These are phyloP conservation scores for Zhuliangozyma parablackwelliae DNA, from an alignment of 1,139 yeast species.

Conservation along the genomic window DNA sequence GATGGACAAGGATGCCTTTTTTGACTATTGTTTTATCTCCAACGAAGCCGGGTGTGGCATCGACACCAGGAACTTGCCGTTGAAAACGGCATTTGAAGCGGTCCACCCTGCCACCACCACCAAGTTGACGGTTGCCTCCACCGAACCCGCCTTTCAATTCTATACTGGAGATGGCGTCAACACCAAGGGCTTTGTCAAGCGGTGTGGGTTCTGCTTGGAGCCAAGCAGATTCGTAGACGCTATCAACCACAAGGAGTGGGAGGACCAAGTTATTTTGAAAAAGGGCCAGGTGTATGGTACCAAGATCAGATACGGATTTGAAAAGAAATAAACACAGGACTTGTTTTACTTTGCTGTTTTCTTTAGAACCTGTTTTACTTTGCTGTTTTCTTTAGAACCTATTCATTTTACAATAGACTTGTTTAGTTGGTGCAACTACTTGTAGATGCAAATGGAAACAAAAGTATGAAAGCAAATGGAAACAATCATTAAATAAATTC, in stretches of 20 bases:
- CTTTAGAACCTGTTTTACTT: too few relatives aligned
- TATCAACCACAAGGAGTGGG: constrained; percentile 46
- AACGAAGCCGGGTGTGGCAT: constrained; percentile 24
- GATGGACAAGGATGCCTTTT: constrained; percentile 19
- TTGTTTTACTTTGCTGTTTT: too few relatives aligned
- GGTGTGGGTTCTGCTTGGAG: constrained; percentile 64
- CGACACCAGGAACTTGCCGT: constrained; percentile 40
- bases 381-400: too few relatives aligned
- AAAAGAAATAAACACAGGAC: constrained; percentile 6
- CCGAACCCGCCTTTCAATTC: constrained; percentile 68
- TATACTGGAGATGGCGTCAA: constrained; percentile 57
- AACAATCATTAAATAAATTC: too few relatives aligned
- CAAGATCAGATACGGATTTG: constrained; percentile 33
- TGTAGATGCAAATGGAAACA: too few relatives aligned
- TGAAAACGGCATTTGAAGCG: constrained; percentile 42
- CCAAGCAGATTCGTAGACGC: constrained; percentile 62
- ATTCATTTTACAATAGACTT: too few relatives aligned
- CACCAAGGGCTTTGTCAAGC: constrained; percentile 34
- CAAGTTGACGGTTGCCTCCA: constrained; percentile 43
- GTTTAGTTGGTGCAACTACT: too few relatives aligned
- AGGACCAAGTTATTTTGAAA: constrained; percentile 45
- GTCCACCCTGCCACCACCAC: constrained; percentile 43
- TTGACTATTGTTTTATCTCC: constrained; percentile 53
- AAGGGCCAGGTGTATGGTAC: constrained; percentile 57
- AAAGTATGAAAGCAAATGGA: too few relatives aligned